Evolutionary conservation across 2,329 filamentous ascomycete species (phyloP).

Genomic region (Pestalotiopsis sp.): DNA sequence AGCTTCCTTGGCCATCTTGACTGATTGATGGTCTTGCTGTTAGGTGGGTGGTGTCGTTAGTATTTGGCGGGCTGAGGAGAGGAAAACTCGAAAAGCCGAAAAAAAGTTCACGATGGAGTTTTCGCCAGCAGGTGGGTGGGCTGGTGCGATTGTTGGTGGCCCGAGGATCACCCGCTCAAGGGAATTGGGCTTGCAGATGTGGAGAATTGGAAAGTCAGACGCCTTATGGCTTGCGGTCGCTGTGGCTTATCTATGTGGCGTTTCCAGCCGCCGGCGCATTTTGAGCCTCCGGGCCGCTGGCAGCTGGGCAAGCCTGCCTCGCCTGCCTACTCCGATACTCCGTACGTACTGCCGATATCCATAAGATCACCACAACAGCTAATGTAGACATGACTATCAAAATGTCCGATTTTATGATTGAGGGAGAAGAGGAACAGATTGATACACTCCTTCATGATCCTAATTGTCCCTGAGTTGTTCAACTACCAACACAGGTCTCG

Average conservation of each 20-base stretch:
- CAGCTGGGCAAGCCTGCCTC: background rate
- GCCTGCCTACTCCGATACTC: background rate
- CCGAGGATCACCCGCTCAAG: background rate
- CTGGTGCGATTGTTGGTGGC: background rate
- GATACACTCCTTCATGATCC: background rate
- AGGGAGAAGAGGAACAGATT: background rate
- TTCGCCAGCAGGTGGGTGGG: slow-evolving; percentile 7
- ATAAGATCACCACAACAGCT: background rate
- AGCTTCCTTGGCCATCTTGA: slow-evolving; percentile 59
- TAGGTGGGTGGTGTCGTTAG: slow-evolving; percentile 27
- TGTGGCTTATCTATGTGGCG: background rate
- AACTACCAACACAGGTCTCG: background rate
- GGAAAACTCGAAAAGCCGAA: slow-evolving; percentile 1
- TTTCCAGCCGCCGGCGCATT: background rate
- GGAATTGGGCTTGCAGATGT: background rate
- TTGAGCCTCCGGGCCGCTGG: background rate
- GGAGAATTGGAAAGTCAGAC: no score
- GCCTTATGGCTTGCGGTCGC: background rate
- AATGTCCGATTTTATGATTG: background rate
- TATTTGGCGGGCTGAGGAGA: slow-evolving; percentile 17
- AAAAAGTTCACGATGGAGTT: slow-evolving; percentile 20
- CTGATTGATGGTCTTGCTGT: slow-evolving; percentile 27
- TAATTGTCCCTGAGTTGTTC: background rate
- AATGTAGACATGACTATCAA: background rate
- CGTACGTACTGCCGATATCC: background rate